Evolutionary conservation across 441 rosid genomes (phyloP).

Genomic region (Sinapis alba): DNA sequence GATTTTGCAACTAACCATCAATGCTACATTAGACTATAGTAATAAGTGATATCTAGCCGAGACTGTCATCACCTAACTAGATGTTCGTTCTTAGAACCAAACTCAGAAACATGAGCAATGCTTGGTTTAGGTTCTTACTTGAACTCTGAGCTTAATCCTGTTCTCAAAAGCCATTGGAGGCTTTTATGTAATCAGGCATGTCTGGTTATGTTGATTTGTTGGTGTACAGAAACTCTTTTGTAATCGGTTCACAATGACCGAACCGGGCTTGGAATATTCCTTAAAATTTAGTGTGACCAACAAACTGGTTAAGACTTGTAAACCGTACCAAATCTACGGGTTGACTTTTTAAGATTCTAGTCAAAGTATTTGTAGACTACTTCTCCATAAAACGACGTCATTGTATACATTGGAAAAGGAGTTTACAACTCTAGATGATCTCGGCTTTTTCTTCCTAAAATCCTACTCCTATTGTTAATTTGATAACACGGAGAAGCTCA

Average conservation of each 20-base stretch:
- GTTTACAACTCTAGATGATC: neutral
- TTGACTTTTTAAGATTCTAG: neutral
- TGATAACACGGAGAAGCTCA: neutral
- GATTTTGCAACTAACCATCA: no score
- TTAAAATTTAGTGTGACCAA: neutral
- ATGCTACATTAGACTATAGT: neutral
- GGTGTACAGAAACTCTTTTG: neutral
- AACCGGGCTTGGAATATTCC: neutral
- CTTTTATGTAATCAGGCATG: constrained; percentile 43
- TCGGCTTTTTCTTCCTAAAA: neutral
- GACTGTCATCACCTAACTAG: neutral
- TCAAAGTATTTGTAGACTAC: neutral
- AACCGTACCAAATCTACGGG: neutral
- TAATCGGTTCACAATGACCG: neutral
- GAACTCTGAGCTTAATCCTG: neutral
- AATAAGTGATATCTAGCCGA: neutral
- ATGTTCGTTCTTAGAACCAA: constrained; percentile 9
- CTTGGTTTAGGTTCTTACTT: neutral
- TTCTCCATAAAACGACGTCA: neutral
- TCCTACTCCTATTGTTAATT: neutral
- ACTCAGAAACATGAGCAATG: neutral
- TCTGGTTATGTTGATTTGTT: neutral
- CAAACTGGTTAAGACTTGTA: neutral
- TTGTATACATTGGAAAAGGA: neutral
- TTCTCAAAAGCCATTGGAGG: constrained; percentile 49